phyloP scores from a whole-genome alignment of 2,329 filamentous ascomycete genomes.

The Magnaporthiopsis poae region DNA sequence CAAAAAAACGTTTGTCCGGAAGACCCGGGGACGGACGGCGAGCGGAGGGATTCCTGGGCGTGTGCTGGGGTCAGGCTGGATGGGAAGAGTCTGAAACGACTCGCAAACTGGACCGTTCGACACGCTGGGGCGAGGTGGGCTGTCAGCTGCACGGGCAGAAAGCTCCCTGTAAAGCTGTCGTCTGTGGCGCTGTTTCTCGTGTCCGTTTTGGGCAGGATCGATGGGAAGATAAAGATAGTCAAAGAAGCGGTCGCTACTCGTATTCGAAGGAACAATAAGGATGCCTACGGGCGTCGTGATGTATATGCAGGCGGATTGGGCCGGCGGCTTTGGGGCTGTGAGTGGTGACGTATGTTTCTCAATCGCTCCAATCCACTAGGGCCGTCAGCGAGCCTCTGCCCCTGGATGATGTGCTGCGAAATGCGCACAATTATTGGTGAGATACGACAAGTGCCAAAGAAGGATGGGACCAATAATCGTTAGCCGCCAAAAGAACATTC shows the following conservation, averaged over 20 bases:
- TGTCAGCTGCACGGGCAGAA: not conserved
- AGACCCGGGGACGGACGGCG: constrained; percentile 8
- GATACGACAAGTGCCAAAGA: no score
- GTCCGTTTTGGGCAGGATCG: not conserved
- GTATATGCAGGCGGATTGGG: not conserved
- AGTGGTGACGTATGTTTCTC: not conserved
- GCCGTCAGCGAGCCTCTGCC: not conserved
- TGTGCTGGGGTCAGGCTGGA: not conserved
- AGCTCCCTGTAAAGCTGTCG: not conserved
- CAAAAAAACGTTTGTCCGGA: not conserved
- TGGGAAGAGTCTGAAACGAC: not conserved
- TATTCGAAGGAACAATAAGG: not conserved
- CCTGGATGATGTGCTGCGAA: not conserved
- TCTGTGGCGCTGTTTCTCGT: not conserved
- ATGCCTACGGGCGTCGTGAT: no score
- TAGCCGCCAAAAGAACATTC: no score
- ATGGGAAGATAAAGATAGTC: no score
- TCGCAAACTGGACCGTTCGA: not conserved
- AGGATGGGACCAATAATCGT: no score
- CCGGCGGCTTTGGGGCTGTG: not conserved
- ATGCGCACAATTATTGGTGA: no score
- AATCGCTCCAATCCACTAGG: not conserved
- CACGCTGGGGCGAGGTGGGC: not conserved
- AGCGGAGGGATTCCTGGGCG: not conserved
- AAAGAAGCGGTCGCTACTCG: not conserved